These are phyloP conservation scores for Pilasporangium apinafurcum DNA, from an alignment of 352 stramenopile species.

Conservation along the genomic window DNA sequence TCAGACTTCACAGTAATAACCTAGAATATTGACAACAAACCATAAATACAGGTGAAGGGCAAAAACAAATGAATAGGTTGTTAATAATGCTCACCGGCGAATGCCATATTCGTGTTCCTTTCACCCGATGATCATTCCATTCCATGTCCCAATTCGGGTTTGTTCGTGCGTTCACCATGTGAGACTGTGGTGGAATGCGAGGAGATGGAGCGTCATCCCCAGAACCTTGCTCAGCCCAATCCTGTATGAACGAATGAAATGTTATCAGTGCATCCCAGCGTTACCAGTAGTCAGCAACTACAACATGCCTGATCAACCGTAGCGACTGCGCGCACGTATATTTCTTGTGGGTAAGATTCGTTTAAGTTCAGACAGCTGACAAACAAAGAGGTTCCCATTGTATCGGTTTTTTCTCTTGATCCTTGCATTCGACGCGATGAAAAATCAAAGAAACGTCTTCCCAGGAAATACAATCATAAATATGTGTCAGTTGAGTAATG, in stretches of 20 bases:
- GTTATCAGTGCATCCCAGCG: neutral
- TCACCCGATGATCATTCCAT: slow-evolving; percentile 67
- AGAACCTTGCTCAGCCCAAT: slow-evolving; percentile 53
- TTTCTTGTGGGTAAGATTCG: slow-evolving; percentile 12
- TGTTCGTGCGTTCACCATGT: slow-evolving; percentile 78
- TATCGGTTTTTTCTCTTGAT: slow-evolving; percentile 32
- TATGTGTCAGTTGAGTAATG: neutral
- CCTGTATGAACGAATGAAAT: slow-evolving; percentile 11
- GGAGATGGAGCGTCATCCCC: slow-evolving; percentile 52
- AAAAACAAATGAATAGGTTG: neutral
- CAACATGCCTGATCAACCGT: slow-evolving; percentile 61
- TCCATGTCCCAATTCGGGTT: slow-evolving; percentile 53
- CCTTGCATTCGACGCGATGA: slow-evolving; percentile 18
- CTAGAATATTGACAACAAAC: slow-evolving; percentile 8
- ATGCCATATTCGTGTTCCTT: slow-evolving; percentile 52
- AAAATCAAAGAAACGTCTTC: slow-evolving; percentile 60
- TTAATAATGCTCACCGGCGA: slow-evolving; percentile 31
- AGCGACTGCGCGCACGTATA: slow-evolving; percentile 58
- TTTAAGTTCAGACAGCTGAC: slow-evolving; percentile 50
- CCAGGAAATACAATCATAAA: neutral
- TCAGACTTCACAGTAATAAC: slow-evolving; percentile 25
- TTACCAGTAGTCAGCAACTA: neutral
- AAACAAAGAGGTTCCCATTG: slow-evolving; percentile 63
- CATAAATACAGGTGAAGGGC: slow-evolving; percentile 2
- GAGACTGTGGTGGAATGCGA: slow-evolving; percentile 62